Percentiles rank a stretch among this genome's conserved stretches.
These are phyloP conservation scores for Pyrenopolyporus hunteri DNA, from an alignment of 495 filamentous ascomycete genomes.

Conservation along the genomic window DNA sequence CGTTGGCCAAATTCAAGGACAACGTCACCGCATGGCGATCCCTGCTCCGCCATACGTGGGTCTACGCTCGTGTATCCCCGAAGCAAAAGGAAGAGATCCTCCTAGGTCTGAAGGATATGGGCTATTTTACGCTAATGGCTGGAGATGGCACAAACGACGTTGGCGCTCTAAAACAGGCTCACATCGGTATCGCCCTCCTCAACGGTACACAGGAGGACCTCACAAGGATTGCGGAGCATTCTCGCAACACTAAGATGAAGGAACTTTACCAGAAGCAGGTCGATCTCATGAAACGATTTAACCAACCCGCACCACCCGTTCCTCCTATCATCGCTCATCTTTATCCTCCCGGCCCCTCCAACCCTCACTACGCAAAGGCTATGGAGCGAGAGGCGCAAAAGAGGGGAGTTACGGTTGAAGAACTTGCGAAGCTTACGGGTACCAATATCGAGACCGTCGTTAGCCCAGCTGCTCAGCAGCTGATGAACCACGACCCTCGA, in stretches of 20 bases:
- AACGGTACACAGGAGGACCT: conserved; percentile 94
- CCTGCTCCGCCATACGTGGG: conserved; percentile 89
- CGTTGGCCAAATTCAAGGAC: conserved; percentile 85
- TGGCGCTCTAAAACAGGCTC: conserved; percentile 96
- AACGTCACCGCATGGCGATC: conserved; percentile 70
- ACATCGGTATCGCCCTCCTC: conserved; percentile 93
- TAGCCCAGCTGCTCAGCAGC: conserved; percentile 71
- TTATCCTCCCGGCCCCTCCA: conserved; percentile 87
- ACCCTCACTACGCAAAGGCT: conserved; percentile 96
- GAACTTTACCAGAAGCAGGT: conserved; percentile 97
- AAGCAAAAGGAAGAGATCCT: conserved; percentile 99
- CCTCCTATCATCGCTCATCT: conserved; percentile 90
- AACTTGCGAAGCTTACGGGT: conserved; percentile 50
- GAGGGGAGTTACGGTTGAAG: conserved; percentile 63
- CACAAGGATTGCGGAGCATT: conserved; percentile 88
- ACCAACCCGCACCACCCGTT: conserved; percentile 87
- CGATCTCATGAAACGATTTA: conserved; percentile 88
- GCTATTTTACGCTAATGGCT: conserved; percentile 98
- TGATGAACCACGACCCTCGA: conserved; percentile 62
- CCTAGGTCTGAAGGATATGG: conserved; percentile 90
- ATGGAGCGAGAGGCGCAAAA: conserved; percentile 80
- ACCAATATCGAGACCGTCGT: conserved; percentile 65
- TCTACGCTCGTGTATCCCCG: conserved; percentile 96
- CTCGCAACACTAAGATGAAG: conserved; percentile 94
- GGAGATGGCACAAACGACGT: conserved; percentile 99